A percentile compares a stretch with the other conserved stretches of the same genome.
phyloP scores from a whole-genome alignment of 2,329 filamentous ascomycete species.

The Paecilomyces formosus region DNA sequence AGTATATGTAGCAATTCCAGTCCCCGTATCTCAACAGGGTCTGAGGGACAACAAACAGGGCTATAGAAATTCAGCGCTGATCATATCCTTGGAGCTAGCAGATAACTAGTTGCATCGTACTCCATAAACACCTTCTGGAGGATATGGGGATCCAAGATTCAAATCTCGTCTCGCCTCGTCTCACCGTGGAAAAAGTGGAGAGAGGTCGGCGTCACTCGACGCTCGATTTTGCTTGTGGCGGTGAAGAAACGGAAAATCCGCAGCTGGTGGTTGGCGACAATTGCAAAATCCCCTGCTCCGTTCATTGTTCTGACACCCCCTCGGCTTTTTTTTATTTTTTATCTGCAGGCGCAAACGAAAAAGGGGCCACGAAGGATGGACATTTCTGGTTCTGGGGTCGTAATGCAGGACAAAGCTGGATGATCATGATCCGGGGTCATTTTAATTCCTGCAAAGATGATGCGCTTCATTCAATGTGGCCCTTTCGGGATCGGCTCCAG shows the following conservation, averaged over 20 bases:
- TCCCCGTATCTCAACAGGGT: neutral
- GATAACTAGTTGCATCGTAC: neutral
- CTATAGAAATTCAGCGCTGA: no score
- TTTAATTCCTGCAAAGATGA: neutral
- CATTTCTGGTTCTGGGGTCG: neutral
- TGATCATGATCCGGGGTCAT: neutral
- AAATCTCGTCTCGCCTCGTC: neutral
- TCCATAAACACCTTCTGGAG: neutral
- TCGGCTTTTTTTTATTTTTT: neutral
- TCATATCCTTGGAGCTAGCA: neutral
- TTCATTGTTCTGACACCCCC: neutral
- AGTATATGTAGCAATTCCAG: neutral
- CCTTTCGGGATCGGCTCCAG: neutral
- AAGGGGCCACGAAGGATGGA: neutral
- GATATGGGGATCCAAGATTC: neutral
- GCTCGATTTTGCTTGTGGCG: slow-evolving; percentile 1
- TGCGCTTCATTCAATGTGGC: neutral
- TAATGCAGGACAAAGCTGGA: neutral
- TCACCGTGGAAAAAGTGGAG: neutral
- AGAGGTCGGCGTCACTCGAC: neutral
- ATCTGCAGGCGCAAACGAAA: no score
- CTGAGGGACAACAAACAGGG: no score
- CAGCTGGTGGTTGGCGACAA: neutral
- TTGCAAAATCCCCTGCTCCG: neutral
- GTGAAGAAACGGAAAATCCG: neutral